Percentiles rank a stretch among this genome's conserved stretches.
These are phyloP conservation scores for Apostasia ramifera DNA, from an alignment of 106 monocot species.

Conservation along the genomic window DNA sequence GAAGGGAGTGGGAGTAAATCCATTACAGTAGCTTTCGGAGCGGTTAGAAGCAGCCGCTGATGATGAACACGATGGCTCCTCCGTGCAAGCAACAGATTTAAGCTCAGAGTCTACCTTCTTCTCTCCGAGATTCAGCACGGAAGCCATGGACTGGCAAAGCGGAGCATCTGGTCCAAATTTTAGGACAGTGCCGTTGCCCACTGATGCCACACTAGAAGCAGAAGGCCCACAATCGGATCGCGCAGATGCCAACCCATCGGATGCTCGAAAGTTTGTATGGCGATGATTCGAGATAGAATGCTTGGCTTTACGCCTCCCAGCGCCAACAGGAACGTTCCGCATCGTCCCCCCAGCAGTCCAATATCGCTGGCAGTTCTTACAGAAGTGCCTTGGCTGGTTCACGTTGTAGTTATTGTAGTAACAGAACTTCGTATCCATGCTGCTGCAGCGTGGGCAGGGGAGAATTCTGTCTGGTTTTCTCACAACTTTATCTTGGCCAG, in stretches of 20 bases:
- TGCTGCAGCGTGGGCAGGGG: slow-evolving; percentile 59
- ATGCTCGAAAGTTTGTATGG: background rate
- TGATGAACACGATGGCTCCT: slow-evolving; percentile 16
- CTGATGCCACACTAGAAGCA: background rate
- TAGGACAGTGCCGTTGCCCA: background rate
- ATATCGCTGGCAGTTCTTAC: slow-evolving; percentile 59
- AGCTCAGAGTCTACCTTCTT: slow-evolving; percentile 8
- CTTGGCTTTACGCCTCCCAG: slow-evolving; percentile 50
- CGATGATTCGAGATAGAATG: slow-evolving; percentile 11
- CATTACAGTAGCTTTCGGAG: background rate
- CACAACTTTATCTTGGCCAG: slow-evolving; percentile 24
- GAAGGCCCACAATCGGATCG: background rate
- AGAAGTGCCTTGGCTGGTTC: slow-evolving; percentile 59
- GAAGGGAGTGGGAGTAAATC: background rate
- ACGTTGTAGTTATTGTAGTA: slow-evolving; percentile 70
- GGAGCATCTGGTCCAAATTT: slow-evolving; percentile 19
- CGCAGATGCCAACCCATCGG: slow-evolving; percentile 2
- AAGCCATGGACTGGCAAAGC: slow-evolving; percentile 15
- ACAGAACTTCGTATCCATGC: slow-evolving; percentile 62
- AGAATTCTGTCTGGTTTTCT: slow-evolving; percentile 55
- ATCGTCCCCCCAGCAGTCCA: slow-evolving; percentile 70
- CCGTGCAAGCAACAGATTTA: background rate
- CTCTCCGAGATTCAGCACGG: slow-evolving; percentile 11
- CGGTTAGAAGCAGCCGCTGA: slow-evolving; percentile 12
- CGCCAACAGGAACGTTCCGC: slow-evolving; percentile 61